Evolutionary conservation across 495 filamentous ascomycete genomes (phyloP).

Genomic region (Pyrenopolyporus hunteri): DNA sequence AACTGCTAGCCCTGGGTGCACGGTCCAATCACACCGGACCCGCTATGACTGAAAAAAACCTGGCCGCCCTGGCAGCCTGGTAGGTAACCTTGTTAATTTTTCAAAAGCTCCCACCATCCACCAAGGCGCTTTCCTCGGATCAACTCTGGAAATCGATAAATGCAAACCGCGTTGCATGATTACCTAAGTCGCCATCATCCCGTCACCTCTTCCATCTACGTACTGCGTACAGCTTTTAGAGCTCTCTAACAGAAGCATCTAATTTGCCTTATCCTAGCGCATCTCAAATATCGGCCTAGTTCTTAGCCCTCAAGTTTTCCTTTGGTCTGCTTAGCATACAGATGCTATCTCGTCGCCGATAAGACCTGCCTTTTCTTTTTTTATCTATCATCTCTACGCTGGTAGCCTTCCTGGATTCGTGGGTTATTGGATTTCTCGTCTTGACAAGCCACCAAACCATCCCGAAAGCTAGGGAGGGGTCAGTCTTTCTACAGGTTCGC

Average conservation of each 20-base stretch:
- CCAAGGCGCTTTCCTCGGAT: too few species aligned
- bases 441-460: slow-evolving; percentile 2
- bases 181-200: slow-evolving; percentile 13
- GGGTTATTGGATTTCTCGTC: background rate
- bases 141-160: too few species aligned
- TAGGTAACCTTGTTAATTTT: too few species aligned
- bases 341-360: slow-evolving; percentile 4
- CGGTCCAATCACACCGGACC: too few species aligned
- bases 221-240: slow-evolving; percentile 33
- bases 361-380: background rate
- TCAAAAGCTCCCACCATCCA: too few species aligned
- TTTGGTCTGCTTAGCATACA: background rate
- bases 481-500: slow-evolving; percentile 10
- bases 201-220: slow-evolving; percentile 13
- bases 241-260: slow-evolving; percentile 9
- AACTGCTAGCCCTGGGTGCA: too few species aligned
- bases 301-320: background rate
- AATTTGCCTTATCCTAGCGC: slow-evolving; percentile 19
- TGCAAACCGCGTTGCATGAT: background rate
- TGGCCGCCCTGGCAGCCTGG: too few species aligned
- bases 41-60: too few species aligned
- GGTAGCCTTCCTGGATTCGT: background rate
- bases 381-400: background rate
- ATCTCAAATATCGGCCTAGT: slow-evolving; percentile 1
- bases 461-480: slow-evolving; percentile 14